Base-by-base conservation (phyloP, 495 filamentous ascomycete species). In the Penicillium diatomitis region DNA sequence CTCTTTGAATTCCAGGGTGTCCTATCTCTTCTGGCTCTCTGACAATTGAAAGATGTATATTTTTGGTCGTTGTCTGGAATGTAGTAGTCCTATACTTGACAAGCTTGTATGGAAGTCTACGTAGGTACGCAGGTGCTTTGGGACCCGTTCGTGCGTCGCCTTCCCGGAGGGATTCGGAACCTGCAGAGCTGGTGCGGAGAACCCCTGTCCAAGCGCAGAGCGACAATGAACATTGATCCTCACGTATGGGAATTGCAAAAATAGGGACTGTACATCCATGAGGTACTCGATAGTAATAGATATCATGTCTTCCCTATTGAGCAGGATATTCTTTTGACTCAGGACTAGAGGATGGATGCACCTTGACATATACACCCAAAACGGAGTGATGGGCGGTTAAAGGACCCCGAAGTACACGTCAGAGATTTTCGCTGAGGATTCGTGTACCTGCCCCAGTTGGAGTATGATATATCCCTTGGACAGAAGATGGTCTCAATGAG, bases 131-230 rank as follows among this genome's bases (percentile, higher is more conserved):
- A 32, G 28, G 40, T 42, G 29, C 9, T 31, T 10, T 10, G 20
- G 20, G 20, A 20, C 40, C 40, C 28, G 4, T 31, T 32, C 49
- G 42, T 41, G 44, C 44, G 49, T 47, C 45, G 51, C 34, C 34
- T 32, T 44, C 44, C 55, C 60, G 60, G 60, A 61, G 60, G 47
- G 55, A 58, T 54, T 61, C 60, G 60, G 60, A 63, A 63, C 52
- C 52, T 49, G 52, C 48, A 52, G 38, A 52, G 51, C 45, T 52
- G 50, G 53, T 63, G 60, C 57, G 60, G 58, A 63, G 58, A 61
- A 61, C 55, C 60, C 60, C 56, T 62, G 59, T 56, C 48, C 20
- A 46, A 38, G 42, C 33, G 52, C 44, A 33, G 38, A 6, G 36
- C 29, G 27, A 34, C 34, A 40, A 46, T 6, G 29, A 28, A 36